Conservation (phyloP, 306 rosid species). For the Mimosa pudica region DNA sequence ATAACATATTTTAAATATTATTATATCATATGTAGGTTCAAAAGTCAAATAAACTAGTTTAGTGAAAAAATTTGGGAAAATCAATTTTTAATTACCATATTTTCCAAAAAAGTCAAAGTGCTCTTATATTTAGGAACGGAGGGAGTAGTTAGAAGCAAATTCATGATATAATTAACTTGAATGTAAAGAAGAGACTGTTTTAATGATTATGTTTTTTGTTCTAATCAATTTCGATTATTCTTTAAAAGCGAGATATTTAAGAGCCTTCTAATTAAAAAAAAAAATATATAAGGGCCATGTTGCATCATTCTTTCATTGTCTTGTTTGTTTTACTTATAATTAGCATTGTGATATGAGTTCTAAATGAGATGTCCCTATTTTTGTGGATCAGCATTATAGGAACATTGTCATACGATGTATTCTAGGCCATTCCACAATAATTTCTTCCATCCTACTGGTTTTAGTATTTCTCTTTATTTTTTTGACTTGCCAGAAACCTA, state of each 20-base stretch:
- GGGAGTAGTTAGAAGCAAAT: too few species aligned
- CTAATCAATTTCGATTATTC: neutral
- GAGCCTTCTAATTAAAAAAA: too few species aligned
- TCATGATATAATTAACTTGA: neutral
- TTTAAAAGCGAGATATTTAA: neutral
- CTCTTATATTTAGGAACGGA: too few species aligned
- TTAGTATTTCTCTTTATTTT: too few species aligned
- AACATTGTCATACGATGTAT: neutral
- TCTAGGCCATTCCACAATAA: neutral
- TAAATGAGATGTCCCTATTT: neutral
- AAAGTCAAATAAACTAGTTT: too few species aligned
- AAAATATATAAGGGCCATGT: neutral
- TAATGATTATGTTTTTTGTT: neutral
- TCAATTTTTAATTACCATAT: too few species aligned
- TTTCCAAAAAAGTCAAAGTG: too few species aligned
- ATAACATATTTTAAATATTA: too few species aligned
- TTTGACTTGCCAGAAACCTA: too few species aligned
- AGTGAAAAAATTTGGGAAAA: too few species aligned
- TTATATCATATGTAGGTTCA: too few species aligned
- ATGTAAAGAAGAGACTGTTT: neutral
- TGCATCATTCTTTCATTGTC: neutral
- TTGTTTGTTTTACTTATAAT: neutral
- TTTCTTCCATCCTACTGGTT: neutral
- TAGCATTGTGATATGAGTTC: neutral
- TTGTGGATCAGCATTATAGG: neutral